These are phyloP conservation scores for Aureobasidium uvarum DNA, from an alignment of 2,329 filamentous ascomycete species.

Conservation along the genomic window DNA sequence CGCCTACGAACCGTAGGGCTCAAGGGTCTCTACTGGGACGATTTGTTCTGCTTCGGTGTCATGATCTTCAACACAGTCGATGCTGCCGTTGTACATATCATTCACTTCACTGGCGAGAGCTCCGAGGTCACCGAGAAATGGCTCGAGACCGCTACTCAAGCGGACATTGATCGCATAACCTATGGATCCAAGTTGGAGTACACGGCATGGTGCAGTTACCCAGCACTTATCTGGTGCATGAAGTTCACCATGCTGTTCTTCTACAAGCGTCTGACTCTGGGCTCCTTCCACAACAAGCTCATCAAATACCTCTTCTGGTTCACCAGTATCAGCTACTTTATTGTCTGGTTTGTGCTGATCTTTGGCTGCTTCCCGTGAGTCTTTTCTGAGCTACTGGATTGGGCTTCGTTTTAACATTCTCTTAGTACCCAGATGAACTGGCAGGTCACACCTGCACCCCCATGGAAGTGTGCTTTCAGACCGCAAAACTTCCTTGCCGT, in stretches of 20 bases:
- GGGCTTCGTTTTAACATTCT: not conserved
- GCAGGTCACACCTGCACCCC: constrained; percentile 35
- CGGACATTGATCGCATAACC: constrained; percentile 36
- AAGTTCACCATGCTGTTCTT: constrained; percentile 38
- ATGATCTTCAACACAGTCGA: constrained; percentile 40
- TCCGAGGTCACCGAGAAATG: constrained; percentile 32
- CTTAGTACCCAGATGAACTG: constrained; percentile 33
- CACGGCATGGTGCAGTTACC: constrained; percentile 45
- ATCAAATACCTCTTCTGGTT: constrained; percentile 37
- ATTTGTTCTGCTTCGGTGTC: constrained; percentile 35
- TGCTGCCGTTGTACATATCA: constrained; percentile 40
- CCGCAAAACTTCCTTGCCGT: constrained; percentile 37
- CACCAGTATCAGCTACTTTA: constrained; percentile 36
- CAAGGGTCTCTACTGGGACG: constrained; percentile 43
- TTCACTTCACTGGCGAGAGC: constrained; percentile 38
- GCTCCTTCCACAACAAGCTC: constrained; percentile 35
- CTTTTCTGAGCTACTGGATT: too few relatives aligned
- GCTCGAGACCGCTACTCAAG: constrained; percentile 33
- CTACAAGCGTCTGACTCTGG: constrained; percentile 39
- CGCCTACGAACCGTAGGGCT: constrained; percentile 43
- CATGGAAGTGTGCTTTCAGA: constrained; percentile 35
- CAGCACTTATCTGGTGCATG: constrained; percentile 41
- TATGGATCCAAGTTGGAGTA: constrained; percentile 43
- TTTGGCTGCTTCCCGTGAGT: constrained; percentile 34
- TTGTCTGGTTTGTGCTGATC: constrained; percentile 37